A percentile compares a stretch with the other conserved stretches of the same genome.
Evolutionary conservation across 768 basidiomycete genomes (phyloP).

Genomic region (Mycena rosella): DNA sequence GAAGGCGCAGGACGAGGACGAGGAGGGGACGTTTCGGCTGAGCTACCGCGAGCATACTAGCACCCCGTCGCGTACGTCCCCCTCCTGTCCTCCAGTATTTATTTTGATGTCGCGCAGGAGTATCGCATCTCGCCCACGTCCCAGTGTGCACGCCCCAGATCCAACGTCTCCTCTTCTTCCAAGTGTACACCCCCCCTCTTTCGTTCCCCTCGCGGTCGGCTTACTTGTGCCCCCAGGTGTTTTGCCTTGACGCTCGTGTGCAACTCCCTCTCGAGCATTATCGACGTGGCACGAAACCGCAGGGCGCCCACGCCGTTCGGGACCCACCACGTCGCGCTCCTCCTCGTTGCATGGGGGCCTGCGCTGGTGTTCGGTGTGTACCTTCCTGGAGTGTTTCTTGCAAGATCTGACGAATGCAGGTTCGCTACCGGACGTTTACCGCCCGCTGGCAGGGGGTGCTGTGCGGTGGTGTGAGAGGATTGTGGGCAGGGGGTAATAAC

Average conservation of each 20-base stretch:
- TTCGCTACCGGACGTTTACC: not conserved
- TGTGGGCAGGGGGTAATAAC: not conserved
- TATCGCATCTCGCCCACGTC: constrained; percentile 19
- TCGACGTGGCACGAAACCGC: constrained; percentile 1
- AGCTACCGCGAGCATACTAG: constrained; percentile 21
- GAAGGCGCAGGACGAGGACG: constrained; percentile 12
- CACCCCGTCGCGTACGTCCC: constrained; percentile 22
- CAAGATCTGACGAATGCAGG: not conserved
- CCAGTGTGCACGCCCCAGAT: constrained; percentile 12
- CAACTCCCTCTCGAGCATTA: not conserved
- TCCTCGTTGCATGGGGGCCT: constrained; percentile 6
- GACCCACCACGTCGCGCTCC: not conserved
- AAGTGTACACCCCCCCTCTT: constrained; percentile 9
- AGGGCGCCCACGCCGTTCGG: not conserved
- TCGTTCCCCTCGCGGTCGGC: not conserved
- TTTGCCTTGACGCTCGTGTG: not conserved
- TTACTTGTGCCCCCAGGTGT: not conserved
- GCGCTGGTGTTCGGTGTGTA: constrained; percentile 6
- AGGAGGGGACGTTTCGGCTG: constrained; percentile 14
- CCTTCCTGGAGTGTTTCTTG: too few relatives aligned
- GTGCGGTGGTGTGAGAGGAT: not conserved
- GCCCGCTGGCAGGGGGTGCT: not conserved
- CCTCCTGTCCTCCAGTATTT: not conserved
- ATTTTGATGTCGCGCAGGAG: not conserved
- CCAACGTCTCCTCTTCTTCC: constrained; percentile 1